Evolutionary conservation across 306 rosid species (phyloP).

Genomic region (Cucumis melo): DNA sequence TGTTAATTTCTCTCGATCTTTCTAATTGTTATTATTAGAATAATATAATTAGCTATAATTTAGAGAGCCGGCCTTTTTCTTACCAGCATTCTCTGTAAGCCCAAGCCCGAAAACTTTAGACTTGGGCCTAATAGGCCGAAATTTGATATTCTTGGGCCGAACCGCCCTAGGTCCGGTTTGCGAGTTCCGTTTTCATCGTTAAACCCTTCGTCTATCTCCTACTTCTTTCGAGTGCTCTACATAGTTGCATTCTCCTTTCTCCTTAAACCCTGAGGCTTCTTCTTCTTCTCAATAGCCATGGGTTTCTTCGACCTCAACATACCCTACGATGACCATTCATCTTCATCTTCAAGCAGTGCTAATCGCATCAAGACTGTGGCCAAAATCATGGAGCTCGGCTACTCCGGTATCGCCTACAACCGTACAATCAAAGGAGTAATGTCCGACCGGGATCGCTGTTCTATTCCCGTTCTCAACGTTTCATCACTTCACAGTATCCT

Average conservation of each 20-base stretch:
- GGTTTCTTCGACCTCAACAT: constrained; percentile 81
- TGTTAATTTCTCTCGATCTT: too few species aligned
- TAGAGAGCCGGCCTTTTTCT: background rate
- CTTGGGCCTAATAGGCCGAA: background rate
- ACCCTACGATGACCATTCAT: constrained; percentile 28
- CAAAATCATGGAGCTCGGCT: constrained; percentile 76
- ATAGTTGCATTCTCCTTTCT: background rate
- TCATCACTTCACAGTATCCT: constrained; percentile 54
- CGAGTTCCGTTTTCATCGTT: background rate
- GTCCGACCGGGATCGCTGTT: constrained; percentile 78
- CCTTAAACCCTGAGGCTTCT: constrained; percentile 1
- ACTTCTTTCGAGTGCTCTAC: background rate
- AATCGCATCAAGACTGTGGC: constrained; percentile 44
- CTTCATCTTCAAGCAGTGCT: constrained; percentile 17
- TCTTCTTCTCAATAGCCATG: constrained; percentile 21
- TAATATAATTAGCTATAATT: background rate
- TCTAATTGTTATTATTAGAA: too few species aligned
- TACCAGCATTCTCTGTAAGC: background rate
- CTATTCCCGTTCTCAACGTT: constrained; percentile 41
- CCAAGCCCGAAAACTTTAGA: background rate
- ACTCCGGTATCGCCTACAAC: constrained; percentile 76
- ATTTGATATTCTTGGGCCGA: background rate
- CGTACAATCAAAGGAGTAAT: constrained; percentile 70
- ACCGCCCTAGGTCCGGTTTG: background rate
- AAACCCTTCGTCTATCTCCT: background rate